Percentiles rank a stretch among this genome's conserved stretches.
Conservation (phyloP, 768 basidiomycete species). For the Chalciporus piperatus region DNA sequence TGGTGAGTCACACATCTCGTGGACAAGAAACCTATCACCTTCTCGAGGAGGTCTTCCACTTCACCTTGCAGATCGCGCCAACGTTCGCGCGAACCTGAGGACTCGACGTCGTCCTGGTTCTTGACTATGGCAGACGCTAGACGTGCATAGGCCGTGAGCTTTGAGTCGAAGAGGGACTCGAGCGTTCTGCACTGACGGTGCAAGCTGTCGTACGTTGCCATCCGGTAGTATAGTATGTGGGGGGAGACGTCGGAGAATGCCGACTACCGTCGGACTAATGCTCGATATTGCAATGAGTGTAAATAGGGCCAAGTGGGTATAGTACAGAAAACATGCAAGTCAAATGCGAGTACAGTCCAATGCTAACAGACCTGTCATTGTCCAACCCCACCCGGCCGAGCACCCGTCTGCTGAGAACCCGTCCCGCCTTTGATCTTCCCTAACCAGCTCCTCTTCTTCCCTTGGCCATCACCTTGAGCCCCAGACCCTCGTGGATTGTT, state of each 20-base stretch:
- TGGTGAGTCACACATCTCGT: conserved; percentile 7
- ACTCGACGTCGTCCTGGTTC: conserved; percentile 59
- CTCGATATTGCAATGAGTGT: conserved; percentile 1
- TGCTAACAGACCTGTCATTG: conserved; percentile 18
- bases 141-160: conserved; percentile 87
- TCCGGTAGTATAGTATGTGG: conserved; percentile 24
- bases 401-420: conserved; percentile 16
- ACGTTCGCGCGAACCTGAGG: conserved; percentile 64
- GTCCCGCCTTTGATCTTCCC: conserved; percentile 59
- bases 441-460: conserved; percentile 64
- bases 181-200: conserved; percentile 91
- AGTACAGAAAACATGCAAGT: conserved; percentile 15
- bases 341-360: conserved; percentile 7
- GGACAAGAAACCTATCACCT: conserved; percentile 49
- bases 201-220: conserved; percentile 84
- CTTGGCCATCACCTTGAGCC: conserved; percentile 20
- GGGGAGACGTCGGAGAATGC: conserved; percentile 15
- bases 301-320: conserved; percentile 4
- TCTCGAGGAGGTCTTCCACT: conserved; percentile 79
- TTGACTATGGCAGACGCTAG: conserved; percentile 66
- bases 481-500: conserved; percentile 52
- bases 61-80: conserved; percentile 85
- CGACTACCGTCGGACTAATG: conserved; percentile 5
- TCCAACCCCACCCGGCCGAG: conserved; percentile 23
- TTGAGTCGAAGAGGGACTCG: conserved; percentile 88